A percentile compares a stretch with the other conserved stretches of the same genome.
These are phyloP conservation scores for Periglandula ipomoeae DNA, from an alignment of 2,329 filamentous ascomycete genomes.

Conservation along the genomic window DNA sequence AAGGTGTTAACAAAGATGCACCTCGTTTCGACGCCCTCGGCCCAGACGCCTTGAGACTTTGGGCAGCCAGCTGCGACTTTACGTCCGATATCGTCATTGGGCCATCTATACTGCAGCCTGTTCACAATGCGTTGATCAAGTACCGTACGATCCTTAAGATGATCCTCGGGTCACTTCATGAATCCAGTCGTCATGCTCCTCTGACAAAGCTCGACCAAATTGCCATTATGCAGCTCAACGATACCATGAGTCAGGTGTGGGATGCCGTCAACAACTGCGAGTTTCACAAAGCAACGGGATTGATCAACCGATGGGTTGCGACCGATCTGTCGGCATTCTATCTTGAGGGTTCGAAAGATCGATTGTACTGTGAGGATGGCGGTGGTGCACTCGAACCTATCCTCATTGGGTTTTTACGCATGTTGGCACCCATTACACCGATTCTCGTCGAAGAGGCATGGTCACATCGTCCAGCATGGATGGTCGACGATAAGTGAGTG, in stretches of 20 bases:
- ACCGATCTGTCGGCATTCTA: constrained; percentile 88
- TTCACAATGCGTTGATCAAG: constrained; percentile 72
- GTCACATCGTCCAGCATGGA: constrained; percentile 61
- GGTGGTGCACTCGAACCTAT: constrained; percentile 57
- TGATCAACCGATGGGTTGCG: constrained; percentile 73
- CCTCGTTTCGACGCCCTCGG: constrained; percentile 62
- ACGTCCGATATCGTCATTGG: constrained; percentile 81
- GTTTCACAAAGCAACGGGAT: constrained; percentile 68
- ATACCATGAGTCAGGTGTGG: constrained; percentile 56
- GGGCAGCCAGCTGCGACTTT: constrained; percentile 88
- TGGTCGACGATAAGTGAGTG: constrained; percentile 41
- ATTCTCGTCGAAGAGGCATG: constrained; percentile 82
- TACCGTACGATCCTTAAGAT: constrained; percentile 88
- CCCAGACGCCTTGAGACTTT: constrained; percentile 77
- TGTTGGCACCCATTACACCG: constrained; percentile 75
- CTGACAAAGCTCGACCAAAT: constrained; percentile 61
- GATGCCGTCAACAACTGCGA: constrained; percentile 62
- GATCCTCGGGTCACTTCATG: constrained; percentile 66
- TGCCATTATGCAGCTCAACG: constrained; percentile 63
- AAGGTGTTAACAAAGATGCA: constrained; percentile 7
- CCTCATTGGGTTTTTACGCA: constrained; percentile 62
- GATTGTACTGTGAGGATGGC: constrained; percentile 74
- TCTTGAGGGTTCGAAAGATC: constrained; percentile 84
- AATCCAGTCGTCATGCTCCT: constrained; percentile 38
- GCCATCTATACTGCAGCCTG: constrained; percentile 62